phyloP scores from a whole-genome alignment of 225 moss, liverwort and hornwort genomes.

The Anthoceros angustus region DNA sequence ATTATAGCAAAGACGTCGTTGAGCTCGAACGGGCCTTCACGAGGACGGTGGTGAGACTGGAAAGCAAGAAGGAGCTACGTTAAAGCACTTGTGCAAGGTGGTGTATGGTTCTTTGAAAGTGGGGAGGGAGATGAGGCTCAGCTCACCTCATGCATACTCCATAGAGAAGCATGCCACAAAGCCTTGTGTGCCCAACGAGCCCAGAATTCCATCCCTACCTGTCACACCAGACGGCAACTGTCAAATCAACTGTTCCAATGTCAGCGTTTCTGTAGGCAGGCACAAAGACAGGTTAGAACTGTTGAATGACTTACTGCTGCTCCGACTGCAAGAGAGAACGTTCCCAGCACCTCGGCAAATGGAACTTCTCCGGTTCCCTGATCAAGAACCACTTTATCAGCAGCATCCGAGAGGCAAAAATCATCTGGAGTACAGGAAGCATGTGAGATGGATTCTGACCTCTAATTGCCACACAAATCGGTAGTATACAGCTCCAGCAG shows the following conservation, averaged over 20 bases:
- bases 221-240: neutral
- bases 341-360: constrained; percentile 62
- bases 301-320: constrained; percentile 39
- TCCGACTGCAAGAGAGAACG: constrained; percentile 72
- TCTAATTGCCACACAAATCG: constrained; percentile 93
- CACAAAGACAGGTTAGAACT: neutral
- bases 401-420: neutral
- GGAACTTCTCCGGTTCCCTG: constrained; percentile 61
- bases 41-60: constrained; percentile 77
- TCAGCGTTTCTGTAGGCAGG: neutral
- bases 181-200: constrained; percentile 97
- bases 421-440: neutral
- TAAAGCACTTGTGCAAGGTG: neutral
- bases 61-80: neutral
- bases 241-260: neutral
- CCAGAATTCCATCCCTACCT: constrained; percentile 15
- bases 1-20: constrained; percentile 34
- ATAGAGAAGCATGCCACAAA: constrained; percentile 89
- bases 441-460: constrained; percentile 10
- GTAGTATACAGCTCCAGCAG: constrained; percentile 64
- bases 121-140: neutral
- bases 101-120: neutral
- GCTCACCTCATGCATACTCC: constrained; percentile 91
- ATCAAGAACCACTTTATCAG: neutral
- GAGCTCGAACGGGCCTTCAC: constrained; percentile 77